Conservation (phyloP, 2,329 filamentous ascomycete species). For the Penicillium sp. region DNA sequence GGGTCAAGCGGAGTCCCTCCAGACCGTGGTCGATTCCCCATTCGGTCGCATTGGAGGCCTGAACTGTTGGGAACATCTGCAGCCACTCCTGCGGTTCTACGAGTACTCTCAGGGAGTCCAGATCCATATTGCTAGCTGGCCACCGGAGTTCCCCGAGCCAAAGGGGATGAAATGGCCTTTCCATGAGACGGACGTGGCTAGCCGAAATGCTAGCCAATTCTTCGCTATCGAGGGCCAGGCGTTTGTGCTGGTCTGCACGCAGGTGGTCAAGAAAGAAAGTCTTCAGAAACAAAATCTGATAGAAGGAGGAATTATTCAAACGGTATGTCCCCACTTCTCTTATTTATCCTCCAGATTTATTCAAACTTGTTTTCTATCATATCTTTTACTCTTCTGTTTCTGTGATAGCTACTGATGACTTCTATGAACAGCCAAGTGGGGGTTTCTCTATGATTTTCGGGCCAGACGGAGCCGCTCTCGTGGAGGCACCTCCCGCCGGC, state of each 20-base stretch:
- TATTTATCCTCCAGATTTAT: too few species aligned
- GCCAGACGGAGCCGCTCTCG: background rate
- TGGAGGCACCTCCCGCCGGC: background rate
- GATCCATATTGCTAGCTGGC: constrained; percentile 51
- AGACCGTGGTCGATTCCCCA: constrained; percentile 42
- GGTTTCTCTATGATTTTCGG: background rate
- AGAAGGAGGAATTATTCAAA: background rate
- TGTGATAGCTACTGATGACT: too few species aligned
- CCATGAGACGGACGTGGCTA: background rate
- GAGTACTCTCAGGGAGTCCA: constrained; percentile 43
- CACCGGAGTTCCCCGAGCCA: constrained; percentile 17
- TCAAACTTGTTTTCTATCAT: too few species aligned
- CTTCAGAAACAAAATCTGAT: background rate
- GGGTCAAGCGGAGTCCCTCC: constrained; percentile 31
- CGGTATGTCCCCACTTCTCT: background rate
- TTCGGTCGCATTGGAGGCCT: constrained; percentile 33
- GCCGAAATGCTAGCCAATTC: background rate
- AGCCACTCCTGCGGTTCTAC: constrained; percentile 50
- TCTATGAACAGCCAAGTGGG: background rate
- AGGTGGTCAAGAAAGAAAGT: background rate
- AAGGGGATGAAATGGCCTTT: background rate
- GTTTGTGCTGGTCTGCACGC: background rate
- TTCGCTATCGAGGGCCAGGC: background rate
- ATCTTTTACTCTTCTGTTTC: too few species aligned
- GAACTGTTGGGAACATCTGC: constrained; percentile 51